Evolutionary conservation across 2,329 filamentous ascomycete genomes (phyloP), one percentile per base, ranked within the genome.

Genomic region (Aureobasidium sp.): DNA sequence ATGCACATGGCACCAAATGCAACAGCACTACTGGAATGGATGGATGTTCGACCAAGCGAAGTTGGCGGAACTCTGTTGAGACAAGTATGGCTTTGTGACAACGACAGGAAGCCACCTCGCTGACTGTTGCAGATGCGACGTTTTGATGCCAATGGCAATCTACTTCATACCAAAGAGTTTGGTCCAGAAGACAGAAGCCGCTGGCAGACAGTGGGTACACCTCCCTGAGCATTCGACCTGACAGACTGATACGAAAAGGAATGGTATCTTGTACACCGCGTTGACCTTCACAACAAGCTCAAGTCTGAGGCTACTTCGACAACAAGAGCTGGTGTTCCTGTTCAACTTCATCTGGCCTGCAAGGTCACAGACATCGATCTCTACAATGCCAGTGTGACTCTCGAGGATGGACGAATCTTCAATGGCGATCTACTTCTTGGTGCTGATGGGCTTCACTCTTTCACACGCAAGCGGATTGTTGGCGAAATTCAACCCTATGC

Each of bases 211-310:
- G 58, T 61, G 13, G 20, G 58, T 34, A 37, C 5, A 10, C 3
- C 10, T 2, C 34, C 13, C 32, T 20, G 3, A 27, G 2, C 5
- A 20, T 20, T 0, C 2, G 17, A 26, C 7, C 9, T 48, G 15
- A 46, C 17, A 6, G 17, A 51, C 46, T 60, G 36, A 60, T 13
- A 12, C 17, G 15, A 20, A 5, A 10, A 61, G 58, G 58, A 61
- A 53, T 61, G 47, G 47, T 61, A 61, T 29, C 46, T 61, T 26
- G 48, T 61, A 8, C 47, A 52, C 9, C 47, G 58, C 9, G 58
- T 53, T n/a, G 58, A 61, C 39, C 58, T 61, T 17, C 58, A 61
- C 48, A 61, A 61, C 10, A 52, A 53, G 48, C 32, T 61, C n/a
- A 61, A 61, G 39, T n/a, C 27, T 2, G 58, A 52, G 29, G 32